Evolutionary conservation across 1,139 yeast species (phyloP).

Genomic region (Tardiomyces depauwii): DNA sequence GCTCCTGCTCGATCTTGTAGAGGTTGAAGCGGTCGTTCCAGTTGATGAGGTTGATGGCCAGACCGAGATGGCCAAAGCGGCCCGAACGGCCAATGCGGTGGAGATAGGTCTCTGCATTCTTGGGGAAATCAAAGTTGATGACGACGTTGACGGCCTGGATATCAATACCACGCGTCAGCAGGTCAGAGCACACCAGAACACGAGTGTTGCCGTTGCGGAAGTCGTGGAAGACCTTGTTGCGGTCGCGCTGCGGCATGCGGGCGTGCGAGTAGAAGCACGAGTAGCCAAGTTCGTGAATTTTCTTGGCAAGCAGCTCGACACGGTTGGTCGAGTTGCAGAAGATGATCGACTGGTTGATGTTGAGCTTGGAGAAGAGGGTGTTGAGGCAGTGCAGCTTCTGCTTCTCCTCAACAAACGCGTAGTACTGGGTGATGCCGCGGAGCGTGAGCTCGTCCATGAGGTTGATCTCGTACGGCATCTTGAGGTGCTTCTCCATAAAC

Average conservation of each 20-base stretch:
- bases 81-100: conserved; percentile 99
- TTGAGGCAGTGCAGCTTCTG: conserved; percentile 93
- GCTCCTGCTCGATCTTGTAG: conserved; percentile 92
- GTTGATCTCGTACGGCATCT: conserved; percentile 89
- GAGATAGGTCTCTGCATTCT: conserved; percentile 92
- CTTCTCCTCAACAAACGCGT: conserved; percentile 94
- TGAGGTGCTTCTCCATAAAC: conserved; percentile 85
- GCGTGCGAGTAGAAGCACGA: conserved; percentile 98
- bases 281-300: conserved; percentile 91
- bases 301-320: conserved; percentile 89
- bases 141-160: conserved; percentile 98
- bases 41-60: conserved; percentile 91
- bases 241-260: conserved; percentile 92
- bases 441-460: conserved; percentile 95
- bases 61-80: conserved; percentile 95
- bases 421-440: conserved; percentile 92
- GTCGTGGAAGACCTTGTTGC: conserved; percentile 97
- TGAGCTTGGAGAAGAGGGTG: conserved; percentile 86
- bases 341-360: conserved; percentile 91
- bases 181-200: conserved; percentile 92
- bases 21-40: conserved; percentile 94
- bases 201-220: conserved; percentile 98
- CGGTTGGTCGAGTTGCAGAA: conserved; percentile 95
- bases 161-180: conserved; percentile 97
- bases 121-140: conserved; percentile 96